Evolutionary conservation across 1,284 basidiomycete genomes (phyloP).

Genomic region (Irpex sp.): DNA sequence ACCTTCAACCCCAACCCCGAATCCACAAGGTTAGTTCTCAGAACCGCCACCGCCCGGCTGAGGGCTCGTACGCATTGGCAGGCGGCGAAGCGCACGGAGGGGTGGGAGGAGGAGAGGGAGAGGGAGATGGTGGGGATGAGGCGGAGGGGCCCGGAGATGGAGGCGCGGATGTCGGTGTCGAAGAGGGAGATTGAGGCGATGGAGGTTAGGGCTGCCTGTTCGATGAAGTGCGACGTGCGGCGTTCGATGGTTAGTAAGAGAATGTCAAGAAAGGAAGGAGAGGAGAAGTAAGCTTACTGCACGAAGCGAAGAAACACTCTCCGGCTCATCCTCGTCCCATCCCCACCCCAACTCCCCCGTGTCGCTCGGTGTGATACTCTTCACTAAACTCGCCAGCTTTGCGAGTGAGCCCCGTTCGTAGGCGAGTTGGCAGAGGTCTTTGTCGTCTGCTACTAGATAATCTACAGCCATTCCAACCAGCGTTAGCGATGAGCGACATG

Average conservation of each 20-base stretch:
- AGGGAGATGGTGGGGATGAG: slow-evolving; percentile 49
- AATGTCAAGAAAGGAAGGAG: too few species aligned
- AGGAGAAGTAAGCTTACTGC: slow-evolving; percentile 4
- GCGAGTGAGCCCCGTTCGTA: slow-evolving; percentile 55
- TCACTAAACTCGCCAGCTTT: slow-evolving; percentile 44
- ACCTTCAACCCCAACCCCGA: slow-evolving; percentile 70
- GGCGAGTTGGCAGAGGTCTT: slow-evolving; percentile 56
- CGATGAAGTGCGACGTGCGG: too few species aligned
- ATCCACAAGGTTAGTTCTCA: slow-evolving; percentile 81
- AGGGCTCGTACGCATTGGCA: slow-evolving; percentile 81
- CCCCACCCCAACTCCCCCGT: slow-evolving; percentile 22
- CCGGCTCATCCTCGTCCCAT: slow-evolving; percentile 59
- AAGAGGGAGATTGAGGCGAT: slow-evolving; percentile 67
- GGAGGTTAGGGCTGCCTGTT: slow-evolving; percentile 63
- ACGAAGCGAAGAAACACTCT: slow-evolving; percentile 64
- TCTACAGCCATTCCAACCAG: slow-evolving; percentile 41
- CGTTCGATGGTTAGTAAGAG: too few species aligned
- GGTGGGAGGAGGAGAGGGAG: slow-evolving; percentile 46
- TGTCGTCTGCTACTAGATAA: slow-evolving; percentile 66
- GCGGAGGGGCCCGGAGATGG: slow-evolving; percentile 50
- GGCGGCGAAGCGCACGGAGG: slow-evolving; percentile 76
- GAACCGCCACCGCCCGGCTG: slow-evolving; percentile 68
- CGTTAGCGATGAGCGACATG: not conserved
- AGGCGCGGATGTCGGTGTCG: slow-evolving; percentile 63
- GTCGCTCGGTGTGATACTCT: slow-evolving; percentile 45